Evolutionary conservation across 2,329 filamentous ascomycete genomes (phyloP).

Genomic region (Alternaria atra): DNA sequence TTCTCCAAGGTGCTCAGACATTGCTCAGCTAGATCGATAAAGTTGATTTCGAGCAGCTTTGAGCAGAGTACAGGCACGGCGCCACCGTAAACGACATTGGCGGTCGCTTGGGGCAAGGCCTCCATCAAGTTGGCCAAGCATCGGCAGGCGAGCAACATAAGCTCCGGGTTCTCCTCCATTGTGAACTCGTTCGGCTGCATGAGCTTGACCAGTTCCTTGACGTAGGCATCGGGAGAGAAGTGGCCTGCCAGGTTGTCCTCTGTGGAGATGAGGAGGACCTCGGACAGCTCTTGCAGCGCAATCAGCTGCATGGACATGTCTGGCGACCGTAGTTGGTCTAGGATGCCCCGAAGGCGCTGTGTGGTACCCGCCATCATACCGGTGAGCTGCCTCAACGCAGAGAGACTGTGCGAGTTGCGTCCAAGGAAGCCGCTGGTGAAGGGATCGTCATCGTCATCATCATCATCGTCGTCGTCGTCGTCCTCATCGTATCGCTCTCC

Average conservation of each 20-base stretch:
- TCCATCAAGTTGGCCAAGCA: slow-evolving; percentile 98
- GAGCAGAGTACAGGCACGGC: slow-evolving; percentile 94
- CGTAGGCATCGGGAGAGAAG: slow-evolving; percentile 92
- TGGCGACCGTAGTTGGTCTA: slow-evolving; percentile 74
- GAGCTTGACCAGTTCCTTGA: slow-evolving; percentile 89
- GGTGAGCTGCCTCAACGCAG: slow-evolving; percentile 84
- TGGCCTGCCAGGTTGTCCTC: slow-evolving; percentile 96
- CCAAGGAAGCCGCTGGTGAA: slow-evolving; percentile 71
- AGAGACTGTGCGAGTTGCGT: slow-evolving; percentile 67
- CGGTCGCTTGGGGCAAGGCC: slow-evolving; percentile 88
- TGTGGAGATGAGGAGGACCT: slow-evolving; percentile 91
- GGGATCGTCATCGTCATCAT: slow-evolving; percentile 69
- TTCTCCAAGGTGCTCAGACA: slow-evolving; percentile 96
- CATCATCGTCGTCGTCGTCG: slow-evolving; percentile 59
- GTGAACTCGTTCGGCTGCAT: slow-evolving; percentile 92
- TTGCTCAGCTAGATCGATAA: slow-evolving; percentile 97
- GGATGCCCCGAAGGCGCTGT: slow-evolving; percentile 72
- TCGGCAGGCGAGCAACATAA: slow-evolving; percentile 95
- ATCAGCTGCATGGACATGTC: slow-evolving; percentile 89
- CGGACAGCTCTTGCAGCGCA: slow-evolving; percentile 90
- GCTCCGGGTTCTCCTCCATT: slow-evolving; percentile 90
- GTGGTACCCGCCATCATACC: slow-evolving; percentile 88
- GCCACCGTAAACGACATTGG: slow-evolving; percentile 96
- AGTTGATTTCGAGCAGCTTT: slow-evolving; percentile 94
- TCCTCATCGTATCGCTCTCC: slow-evolving; percentile 61